Evolutionary conservation across 345 rosid species (phyloP).

Genomic region (Corymbia maculata): DNA sequence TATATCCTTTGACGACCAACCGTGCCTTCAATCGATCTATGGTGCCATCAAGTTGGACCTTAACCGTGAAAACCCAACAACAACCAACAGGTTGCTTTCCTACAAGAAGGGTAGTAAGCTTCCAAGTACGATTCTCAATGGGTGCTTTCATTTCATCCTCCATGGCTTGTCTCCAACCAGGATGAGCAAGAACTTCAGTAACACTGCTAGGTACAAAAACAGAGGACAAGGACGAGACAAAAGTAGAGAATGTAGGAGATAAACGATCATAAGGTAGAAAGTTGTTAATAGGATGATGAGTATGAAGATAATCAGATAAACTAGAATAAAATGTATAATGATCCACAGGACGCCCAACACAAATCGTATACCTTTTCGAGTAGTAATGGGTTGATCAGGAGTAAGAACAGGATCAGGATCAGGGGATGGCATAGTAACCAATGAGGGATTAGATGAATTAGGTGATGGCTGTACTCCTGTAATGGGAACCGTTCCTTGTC

Average conservation of each 20-base stretch:
- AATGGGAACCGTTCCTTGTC: accelerated
- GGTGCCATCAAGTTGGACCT: neutral
- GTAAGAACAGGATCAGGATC: too few species aligned
- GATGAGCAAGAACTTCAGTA: neutral
- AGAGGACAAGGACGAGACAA: too few species aligned
- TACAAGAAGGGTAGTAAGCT: neutral
- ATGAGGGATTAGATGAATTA: neutral
- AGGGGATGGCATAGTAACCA: neutral
- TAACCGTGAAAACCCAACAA: too few species aligned
- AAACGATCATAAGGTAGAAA: neutral
- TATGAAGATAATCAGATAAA: too few species aligned
- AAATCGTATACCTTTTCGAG: neutral
- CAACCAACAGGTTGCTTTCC: neutral
- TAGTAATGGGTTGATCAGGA: neutral
- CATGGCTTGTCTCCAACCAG: neutral
- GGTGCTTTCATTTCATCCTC: neutral
- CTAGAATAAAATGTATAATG: neutral
- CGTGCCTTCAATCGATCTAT: neutral
- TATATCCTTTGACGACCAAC: neutral
- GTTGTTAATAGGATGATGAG: neutral
- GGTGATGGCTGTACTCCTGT: too few species aligned
- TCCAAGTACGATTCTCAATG: neutral
- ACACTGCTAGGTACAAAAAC: neutral
- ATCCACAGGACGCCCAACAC: neutral
- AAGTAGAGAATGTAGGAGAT: neutral